phyloP scores from a whole-genome alignment of 495 filamentous ascomycete species.

The Daldinia vernicosa region DNA sequence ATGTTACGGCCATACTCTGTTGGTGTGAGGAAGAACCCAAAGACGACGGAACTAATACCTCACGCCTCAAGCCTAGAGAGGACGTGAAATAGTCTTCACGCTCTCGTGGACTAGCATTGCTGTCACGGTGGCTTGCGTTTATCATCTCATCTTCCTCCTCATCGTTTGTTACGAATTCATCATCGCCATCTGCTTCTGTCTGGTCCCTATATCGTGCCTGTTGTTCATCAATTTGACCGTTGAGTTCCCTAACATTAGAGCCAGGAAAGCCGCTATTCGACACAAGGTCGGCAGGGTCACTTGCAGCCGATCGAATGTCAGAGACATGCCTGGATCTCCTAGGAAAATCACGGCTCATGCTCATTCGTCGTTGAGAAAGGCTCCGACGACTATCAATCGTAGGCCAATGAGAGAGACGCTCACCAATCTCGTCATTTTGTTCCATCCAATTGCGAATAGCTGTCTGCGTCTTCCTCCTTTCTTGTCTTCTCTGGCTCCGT shows the following conservation, averaged over 20 bases:
- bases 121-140: conserved; percentile 42
- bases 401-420: conserved; percentile 63
- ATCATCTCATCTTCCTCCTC: conserved; percentile 65
- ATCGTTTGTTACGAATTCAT: conserved; percentile 85
- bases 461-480: conserved; percentile 72
- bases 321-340: conserved; percentile 54
- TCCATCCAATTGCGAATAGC: conserved; percentile 91
- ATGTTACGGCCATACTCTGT: conserved; percentile 37
- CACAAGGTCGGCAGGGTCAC: conserved; percentile 63
- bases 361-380: conserved; percentile 53
- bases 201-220: conserved; percentile 56
- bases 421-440: conserved; percentile 67
- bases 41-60: conserved; percentile 35
- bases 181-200: conserved; percentile 86
- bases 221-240: conserved; percentile 41
- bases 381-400: conserved; percentile 56
- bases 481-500: conserved; percentile 61
- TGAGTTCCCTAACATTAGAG: conserved; percentile 38
- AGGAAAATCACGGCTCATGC: conserved; percentile 54
- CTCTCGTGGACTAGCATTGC: conserved; percentile 35
- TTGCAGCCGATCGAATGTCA: conserved; percentile 61
- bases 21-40: conserved; percentile 35
- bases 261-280: conserved; percentile 52
- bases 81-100: conserved; percentile 62
- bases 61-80: conserved; percentile 44